Base-by-base conservation (phyloP, 2,329 filamentous ascomycete species). In the Colletotrichum sp. region DNA sequence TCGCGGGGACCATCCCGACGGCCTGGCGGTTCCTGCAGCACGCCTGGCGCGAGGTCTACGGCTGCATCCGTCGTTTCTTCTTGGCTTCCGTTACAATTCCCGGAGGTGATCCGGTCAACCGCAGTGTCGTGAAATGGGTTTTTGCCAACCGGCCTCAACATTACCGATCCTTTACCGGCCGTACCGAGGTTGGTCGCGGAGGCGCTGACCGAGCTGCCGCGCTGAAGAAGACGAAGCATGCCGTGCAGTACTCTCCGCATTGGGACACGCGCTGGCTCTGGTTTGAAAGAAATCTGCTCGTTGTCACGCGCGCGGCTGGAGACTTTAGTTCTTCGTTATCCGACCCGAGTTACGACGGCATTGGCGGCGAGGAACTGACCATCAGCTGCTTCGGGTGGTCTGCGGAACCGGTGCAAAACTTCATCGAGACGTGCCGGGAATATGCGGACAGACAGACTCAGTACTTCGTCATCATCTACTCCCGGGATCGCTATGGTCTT, bases 301-400 rank as follows among this genome's bases (percentile, higher is more conserved):
- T 89, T 7, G 81, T 89, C 13, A 83, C 84, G 2, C 85, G 88
- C 12, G 83, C 85, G 6, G 79, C 85, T 39, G 84, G 85, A 8
- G 83, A 83, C 77, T 87, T 84, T 60, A 80, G 81, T 39, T 80
- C 83, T 60, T 68, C 81, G 36, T 80, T 87, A 71, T 82, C 82
- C 13, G 86, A 88, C 64, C 85, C 86, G 9, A 83, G 81, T n/a
- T 87, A 86, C 68, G 86, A 88, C 57, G 87, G 87, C 9, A 81
- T 87, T 21, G 86, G 86, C 6, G 86, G 86, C 15, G 86, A 88
- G 77, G 86, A 88, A 60, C 83, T 89, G 48, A 87, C 84, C 1
- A 80, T 90, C 34, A 88, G 87, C 81, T 89, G 87, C 74, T 84
- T 90, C 24, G 88, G 88, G 13, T 86, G 88, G 73, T 90, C 89